These are phyloP conservation scores for Colletotrichum sublineola DNA, from an alignment of 2,329 filamentous ascomycete species.

Conservation along the genomic window DNA sequence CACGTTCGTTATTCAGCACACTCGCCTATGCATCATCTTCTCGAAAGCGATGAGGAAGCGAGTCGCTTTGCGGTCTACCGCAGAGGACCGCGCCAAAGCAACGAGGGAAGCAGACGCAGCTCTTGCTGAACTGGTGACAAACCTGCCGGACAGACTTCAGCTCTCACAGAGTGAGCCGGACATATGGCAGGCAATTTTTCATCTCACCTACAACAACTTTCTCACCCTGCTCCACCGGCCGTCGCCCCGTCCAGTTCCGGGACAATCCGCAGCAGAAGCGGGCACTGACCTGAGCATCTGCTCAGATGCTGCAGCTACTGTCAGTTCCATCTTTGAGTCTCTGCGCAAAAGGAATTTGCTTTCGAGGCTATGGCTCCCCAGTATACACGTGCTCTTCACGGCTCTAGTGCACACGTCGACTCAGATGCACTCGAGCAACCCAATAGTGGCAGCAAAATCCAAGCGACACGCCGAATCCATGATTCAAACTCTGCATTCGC, in stretches of 20 bases:
- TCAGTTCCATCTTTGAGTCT: conserved; percentile 50
- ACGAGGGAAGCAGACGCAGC: conserved; percentile 49
- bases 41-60: conserved; percentile 52
- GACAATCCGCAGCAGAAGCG: conserved; percentile 34
- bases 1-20: conserved; percentile 62
- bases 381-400: conserved; percentile 50
- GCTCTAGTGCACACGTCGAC: conserved; percentile 48
- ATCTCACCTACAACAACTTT: conserved; percentile 53
- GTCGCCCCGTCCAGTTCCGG: conserved; percentile 41
- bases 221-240: conserved; percentile 52
- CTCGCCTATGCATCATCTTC: conserved; percentile 64
- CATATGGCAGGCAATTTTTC: conserved; percentile 50
- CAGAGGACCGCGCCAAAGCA: conserved; percentile 46
- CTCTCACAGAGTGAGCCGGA: conserved; percentile 44
- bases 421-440: conserved; percentile 48
- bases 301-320: conserved; percentile 47
- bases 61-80: conserved; percentile 35
- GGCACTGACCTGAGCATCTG: conserved; percentile 50
- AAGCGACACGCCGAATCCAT: conserved; percentile 49
- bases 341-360: conserved; percentile 45
- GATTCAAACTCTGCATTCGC: conserved; percentile 47
- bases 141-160: conserved; percentile 48
- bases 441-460: conserved; percentile 50
- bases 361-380: conserved; percentile 48
- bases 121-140: conserved; percentile 49